phyloP scores from a whole-genome alignment of 257 asterid genomes.

The Verbascum thapsus region DNA sequence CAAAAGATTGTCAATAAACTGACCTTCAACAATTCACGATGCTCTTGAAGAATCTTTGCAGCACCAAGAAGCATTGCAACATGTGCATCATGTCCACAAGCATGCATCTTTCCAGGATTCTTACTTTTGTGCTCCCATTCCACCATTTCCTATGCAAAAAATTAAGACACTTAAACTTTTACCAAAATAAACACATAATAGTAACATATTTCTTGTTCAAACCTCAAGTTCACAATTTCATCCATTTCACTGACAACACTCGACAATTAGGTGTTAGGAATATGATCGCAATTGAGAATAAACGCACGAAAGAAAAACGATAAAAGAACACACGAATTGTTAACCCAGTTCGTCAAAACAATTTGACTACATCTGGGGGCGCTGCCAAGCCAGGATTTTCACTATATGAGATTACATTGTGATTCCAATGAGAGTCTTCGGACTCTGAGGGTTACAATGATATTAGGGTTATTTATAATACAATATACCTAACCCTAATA shows the following conservation, averaged over 20 bases:
- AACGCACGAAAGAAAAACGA: too few relatives aligned
- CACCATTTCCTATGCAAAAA: slow-evolving; percentile 75
- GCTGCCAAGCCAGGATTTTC: too few relatives aligned
- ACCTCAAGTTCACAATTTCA: slow-evolving; percentile 13
- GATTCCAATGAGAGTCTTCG: too few relatives aligned
- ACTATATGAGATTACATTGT: too few relatives aligned
- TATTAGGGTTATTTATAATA: too few relatives aligned
- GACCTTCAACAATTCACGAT: slow-evolving; percentile 65
- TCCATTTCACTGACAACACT: slow-evolving; percentile 10
- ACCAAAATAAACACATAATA: not conserved
- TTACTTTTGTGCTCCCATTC: slow-evolving; percentile 97
- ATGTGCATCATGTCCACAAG: slow-evolving; percentile 99
- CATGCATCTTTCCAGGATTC: slow-evolving; percentile 89
- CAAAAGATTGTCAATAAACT: slow-evolving; percentile 17
- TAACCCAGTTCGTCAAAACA: too few relatives aligned
- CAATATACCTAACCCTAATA: too few relatives aligned
- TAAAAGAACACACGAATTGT: too few relatives aligned
- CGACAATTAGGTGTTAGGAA: too few relatives aligned
- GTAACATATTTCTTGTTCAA: slow-evolving; percentile 13
- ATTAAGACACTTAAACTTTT: not conserved
- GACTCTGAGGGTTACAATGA: too few relatives aligned
- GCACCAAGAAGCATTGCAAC: slow-evolving; percentile 98
- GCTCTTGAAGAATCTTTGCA: slow-evolving; percentile 83
- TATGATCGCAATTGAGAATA: too few relatives aligned
- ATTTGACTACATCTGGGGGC: too few relatives aligned